phyloP scores from a whole-genome alignment of 2,329 filamentous ascomycete species.

The Aspergillus sp. region DNA sequence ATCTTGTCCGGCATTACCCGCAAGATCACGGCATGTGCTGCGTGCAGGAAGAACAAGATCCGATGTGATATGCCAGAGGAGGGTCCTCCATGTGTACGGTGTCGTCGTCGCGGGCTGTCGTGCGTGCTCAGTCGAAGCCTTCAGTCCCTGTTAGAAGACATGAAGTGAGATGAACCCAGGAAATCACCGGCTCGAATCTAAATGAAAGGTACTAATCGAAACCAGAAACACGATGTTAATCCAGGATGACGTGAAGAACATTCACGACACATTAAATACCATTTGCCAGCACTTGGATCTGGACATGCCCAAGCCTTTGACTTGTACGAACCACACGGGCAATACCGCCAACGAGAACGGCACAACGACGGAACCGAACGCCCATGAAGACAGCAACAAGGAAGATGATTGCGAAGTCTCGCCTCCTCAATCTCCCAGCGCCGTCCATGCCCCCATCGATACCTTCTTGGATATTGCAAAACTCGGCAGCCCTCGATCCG shows the following conservation, averaged over 20 bases:
- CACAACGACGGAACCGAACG: neutral
- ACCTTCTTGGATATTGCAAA: constrained; percentile 37
- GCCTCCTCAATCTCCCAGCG: constrained; percentile 32
- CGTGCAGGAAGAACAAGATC: constrained; percentile 52
- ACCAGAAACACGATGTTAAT: constrained; percentile 32
- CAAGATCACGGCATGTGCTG: constrained; percentile 48
- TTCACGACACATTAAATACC: constrained; percentile 27
- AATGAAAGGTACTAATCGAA: too few relatives aligned
- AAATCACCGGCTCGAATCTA: too few relatives aligned
- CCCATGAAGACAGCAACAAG: constrained; percentile 20
- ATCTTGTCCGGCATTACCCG: constrained; percentile 34
- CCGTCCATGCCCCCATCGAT: constrained; percentile 36
- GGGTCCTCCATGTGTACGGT: constrained; percentile 46
- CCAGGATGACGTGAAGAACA: constrained; percentile 28
- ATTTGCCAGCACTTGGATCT: constrained; percentile 37
- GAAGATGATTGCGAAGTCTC: constrained; percentile 38
- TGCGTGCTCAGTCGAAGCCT: constrained; percentile 50
- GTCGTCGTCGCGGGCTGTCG: constrained; percentile 44
- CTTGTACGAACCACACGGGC: neutral
- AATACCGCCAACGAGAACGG: too few relatives aligned
- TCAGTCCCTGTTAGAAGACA: constrained; percentile 46
- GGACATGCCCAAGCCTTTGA: constrained; percentile 21
- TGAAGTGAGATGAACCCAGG: constrained; percentile 27
- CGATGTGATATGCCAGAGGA: constrained; percentile 50
- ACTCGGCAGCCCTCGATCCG: constrained; percentile 29